Evolutionary conservation across 176 grass and related monocot species (phyloP).

Genomic region (Lolium multiflorum): DNA sequence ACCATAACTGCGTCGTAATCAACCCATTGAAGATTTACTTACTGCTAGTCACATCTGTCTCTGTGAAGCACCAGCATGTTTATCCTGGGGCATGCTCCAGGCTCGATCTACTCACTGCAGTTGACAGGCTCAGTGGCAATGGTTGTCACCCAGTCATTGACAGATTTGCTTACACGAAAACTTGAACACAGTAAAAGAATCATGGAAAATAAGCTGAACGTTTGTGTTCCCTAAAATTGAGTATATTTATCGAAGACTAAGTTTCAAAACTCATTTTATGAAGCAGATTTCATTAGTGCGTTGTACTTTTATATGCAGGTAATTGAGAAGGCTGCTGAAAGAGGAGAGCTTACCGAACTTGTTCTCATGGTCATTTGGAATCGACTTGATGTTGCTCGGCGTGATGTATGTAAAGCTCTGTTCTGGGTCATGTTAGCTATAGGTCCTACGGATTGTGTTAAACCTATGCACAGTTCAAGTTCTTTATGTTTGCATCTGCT

Average conservation of each 20-base stretch:
- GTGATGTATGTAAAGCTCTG: slow-evolving; percentile 73
- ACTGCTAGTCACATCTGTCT: neutral
- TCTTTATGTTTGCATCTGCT: slow-evolving; percentile 26
- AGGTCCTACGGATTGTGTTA: neutral
- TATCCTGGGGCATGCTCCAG: slow-evolving; percentile 12
- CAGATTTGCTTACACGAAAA: neutral
- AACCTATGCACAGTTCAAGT: neutral
- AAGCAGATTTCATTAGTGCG: slow-evolving; percentile 18
- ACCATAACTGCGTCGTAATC: neutral
- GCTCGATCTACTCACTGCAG: slow-evolving; percentile 7
- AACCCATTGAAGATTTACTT: neutral
- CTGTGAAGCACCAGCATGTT: neutral
- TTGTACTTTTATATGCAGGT: slow-evolving; percentile 47
- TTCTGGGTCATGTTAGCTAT: slow-evolving; percentile 20
- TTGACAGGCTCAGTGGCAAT: slow-evolving; percentile 8
- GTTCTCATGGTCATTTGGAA: slow-evolving; percentile 98
- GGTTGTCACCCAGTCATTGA: slow-evolving; percentile 12
- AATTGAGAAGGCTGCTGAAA: slow-evolving; percentile 95
- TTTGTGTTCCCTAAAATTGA: slow-evolving; percentile 11
- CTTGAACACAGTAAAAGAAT: neutral
- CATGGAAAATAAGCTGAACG: slow-evolving; percentile 1
- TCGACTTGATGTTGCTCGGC: slow-evolving; percentile 88
- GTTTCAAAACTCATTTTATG: neutral
- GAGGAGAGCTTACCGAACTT: slow-evolving; percentile 88
- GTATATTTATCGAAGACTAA: neutral